These are phyloP conservation scores for Calcarisporium arbuscula DNA, from an alignment of 2,329 filamentous ascomycete species.

Conservation along the genomic window DNA sequence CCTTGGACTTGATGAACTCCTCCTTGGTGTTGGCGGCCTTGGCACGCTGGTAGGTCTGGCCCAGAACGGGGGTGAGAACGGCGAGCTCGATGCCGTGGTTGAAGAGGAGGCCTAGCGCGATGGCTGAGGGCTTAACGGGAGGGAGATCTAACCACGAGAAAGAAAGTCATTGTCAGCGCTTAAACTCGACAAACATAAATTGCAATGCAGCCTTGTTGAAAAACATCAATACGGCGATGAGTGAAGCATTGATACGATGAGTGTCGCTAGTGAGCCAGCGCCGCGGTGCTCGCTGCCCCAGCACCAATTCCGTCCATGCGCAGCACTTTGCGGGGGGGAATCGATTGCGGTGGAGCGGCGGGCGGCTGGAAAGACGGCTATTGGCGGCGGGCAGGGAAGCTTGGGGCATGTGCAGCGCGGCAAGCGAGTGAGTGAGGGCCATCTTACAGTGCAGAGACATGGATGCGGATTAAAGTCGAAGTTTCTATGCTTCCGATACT, in stretches of 20 bases:
- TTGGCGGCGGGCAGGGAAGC: background rate
- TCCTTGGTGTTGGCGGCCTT: conserved; percentile 91
- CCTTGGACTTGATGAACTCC: conserved; percentile 91
- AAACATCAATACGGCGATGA: too few relatives aligned
- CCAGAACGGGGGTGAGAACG: conserved; percentile 83
- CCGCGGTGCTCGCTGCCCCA: too few relatives aligned
- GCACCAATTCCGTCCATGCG: too few relatives aligned
- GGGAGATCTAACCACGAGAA: conserved; percentile 58
- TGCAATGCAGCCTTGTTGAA: too few relatives aligned
- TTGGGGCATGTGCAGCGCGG: too few relatives aligned
- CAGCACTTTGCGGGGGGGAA: too few relatives aligned
- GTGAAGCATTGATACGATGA: too few relatives aligned
- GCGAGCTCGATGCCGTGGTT: conserved; percentile 88
- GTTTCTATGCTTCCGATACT: conserved; percentile 3
- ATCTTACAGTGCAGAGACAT: conserved; percentile 57
- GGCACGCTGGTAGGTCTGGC: conserved; percentile 88
- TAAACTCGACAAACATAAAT: too few relatives aligned
- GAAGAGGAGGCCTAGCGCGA: conserved; percentile 92
- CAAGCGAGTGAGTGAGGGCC: conserved; percentile 1
- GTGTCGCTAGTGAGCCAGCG: too few relatives aligned
- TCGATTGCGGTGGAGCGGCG: too few relatives aligned
- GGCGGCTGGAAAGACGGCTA: conserved; percentile 4
- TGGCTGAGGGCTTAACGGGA: conserved; percentile 93
- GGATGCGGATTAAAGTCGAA: conserved; percentile 20
- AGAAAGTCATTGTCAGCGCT: too few relatives aligned